Evolutionary conservation across 2,329 filamentous ascomycete genomes (phyloP), one percentile per base, ranked within the genome.

Genomic region (Nemania sp.): DNA sequence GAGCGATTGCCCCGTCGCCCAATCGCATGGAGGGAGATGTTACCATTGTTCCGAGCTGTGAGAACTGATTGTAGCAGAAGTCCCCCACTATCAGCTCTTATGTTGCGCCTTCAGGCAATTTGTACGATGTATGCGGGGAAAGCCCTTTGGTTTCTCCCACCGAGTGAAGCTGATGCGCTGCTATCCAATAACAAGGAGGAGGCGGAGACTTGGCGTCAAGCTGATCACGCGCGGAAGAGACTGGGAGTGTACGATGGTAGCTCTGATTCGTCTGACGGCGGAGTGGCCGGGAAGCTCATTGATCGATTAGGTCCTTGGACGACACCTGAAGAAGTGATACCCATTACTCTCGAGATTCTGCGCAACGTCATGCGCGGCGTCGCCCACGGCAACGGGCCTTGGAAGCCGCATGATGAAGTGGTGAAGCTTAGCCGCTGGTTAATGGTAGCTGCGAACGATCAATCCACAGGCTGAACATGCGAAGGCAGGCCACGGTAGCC

Each of bases 1-100:
- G 76, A 80, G 55, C 77, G 78, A 51, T 79, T 78, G 64, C 69
- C 74, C 29, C 72, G 71, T 53, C 81, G 83, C 43, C 69, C 76
- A 6, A 60, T 63, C 2, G 37, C 67, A 3, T 69, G 72, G 65
- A 70, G 55, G 45, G 68, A 71, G 21, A 29, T 73, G 1, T 18
- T 73, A 7, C 56, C 64, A 12, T 58, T 73, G 15, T 68, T 74
- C 17, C 62, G 64, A 50, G 65, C 69, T 1, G 63, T 69, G 9
- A 67, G 62, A 49, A 35, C 46, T 7, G 71, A 74, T 49, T 73
- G 71, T 45, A 59, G 52, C 5, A 61, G 57, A 4, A 66, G 69
- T 42, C 46, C 51, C 11, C 59, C 52, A 11, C 54, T 74, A 12
- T 61, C 60, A 15, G 71, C 72, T 12, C 51, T 74, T 34, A 35